phyloP scores from a whole-genome alignment of 208 protist species.

The Leptomonas pyrrhocoris region DNA sequence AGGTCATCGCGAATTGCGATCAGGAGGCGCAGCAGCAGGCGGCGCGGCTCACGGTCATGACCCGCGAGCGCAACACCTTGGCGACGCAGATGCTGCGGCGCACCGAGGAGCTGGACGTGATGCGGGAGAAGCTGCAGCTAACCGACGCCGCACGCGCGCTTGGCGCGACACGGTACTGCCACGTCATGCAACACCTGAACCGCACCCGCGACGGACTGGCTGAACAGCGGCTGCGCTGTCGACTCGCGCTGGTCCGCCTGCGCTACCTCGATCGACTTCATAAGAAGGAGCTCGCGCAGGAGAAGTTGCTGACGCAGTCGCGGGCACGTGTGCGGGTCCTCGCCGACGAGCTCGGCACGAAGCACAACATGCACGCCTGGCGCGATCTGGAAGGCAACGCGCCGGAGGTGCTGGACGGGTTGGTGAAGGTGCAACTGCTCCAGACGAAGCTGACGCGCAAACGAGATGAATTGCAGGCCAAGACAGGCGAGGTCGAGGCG shows the following conservation, averaged over 20 bases:
- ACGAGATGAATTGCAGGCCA: slow-evolving; percentile 93
- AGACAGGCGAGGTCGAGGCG: slow-evolving; percentile 86
- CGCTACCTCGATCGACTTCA: slow-evolving; percentile 89
- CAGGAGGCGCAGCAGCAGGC: slow-evolving; percentile 86
- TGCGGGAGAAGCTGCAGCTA: slow-evolving; percentile 98
- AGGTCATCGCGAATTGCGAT: slow-evolving; percentile 96
- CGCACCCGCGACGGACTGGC: slow-evolving; percentile 88
- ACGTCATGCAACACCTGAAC: slow-evolving; percentile 88
- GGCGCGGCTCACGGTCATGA: slow-evolving; percentile 92
- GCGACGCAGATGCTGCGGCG: slow-evolving; percentile 96
- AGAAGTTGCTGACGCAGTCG: slow-evolving; percentile 93
- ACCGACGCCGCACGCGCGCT: slow-evolving; percentile 94
- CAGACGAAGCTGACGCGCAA: slow-evolving; percentile 96
- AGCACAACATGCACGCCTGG: slow-evolving; percentile 99
- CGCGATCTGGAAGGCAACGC: slow-evolving; percentile 96
- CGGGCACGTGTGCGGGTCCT: slow-evolving; percentile 92
- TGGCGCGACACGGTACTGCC: slow-evolving; percentile 94
- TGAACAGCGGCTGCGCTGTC: slow-evolving; percentile 92
- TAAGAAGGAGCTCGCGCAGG: slow-evolving; percentile 85
- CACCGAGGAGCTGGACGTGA: slow-evolving; percentile 97
- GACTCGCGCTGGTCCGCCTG: slow-evolving; percentile 77
- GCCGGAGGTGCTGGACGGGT: slow-evolving; percentile 93
- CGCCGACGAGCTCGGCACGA: slow-evolving; percentile 96
- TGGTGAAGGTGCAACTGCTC: slow-evolving; percentile 98
- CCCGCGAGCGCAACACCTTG: slow-evolving; percentile 96